These are phyloP conservation scores for Aspergillus caelatus DNA, from an alignment of 2,329 filamentous ascomycete genomes.

Conservation along the genomic window DNA sequence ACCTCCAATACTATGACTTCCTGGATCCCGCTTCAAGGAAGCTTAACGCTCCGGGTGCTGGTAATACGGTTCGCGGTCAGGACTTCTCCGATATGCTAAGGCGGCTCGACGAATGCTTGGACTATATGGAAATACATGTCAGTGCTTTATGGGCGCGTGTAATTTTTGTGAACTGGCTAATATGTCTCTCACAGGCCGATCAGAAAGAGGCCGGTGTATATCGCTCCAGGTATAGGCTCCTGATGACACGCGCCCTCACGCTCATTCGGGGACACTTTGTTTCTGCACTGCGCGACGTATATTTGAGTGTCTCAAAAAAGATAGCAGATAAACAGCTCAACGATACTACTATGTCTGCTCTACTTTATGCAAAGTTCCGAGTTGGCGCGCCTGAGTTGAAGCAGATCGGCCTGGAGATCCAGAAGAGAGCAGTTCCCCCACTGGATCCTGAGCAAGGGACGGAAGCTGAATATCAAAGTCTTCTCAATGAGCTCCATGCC, in stretches of 20 bases:
- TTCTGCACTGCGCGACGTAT: conserved; percentile 63
- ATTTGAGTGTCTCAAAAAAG: conserved; percentile 63
- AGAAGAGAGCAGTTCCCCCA: conserved; percentile 65
- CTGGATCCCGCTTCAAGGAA: conserved; percentile 87
- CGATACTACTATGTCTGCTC: conserved; percentile 70
- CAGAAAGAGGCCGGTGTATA: conserved; percentile 90
- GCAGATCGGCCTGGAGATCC: conserved; percentile 67
- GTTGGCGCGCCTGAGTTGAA: conserved; percentile 68
- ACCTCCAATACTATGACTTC: conserved; percentile 93
- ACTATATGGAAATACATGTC: conserved; percentile 88
- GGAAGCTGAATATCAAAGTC: conserved; percentile 66
- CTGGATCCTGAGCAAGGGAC: conserved; percentile 60
- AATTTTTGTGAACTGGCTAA: conserved; percentile 7
- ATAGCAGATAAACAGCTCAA: conserved; percentile 69
- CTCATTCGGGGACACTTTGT: conserved; percentile 69
- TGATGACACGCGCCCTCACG: conserved; percentile 71
- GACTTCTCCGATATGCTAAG: conserved; percentile 86
- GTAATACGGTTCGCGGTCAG: conserved; percentile 78
- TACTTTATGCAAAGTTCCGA: conserved; percentile 72
- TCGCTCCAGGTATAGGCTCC: conserved; percentile 79
- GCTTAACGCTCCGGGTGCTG: conserved; percentile 88
- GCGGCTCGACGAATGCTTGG: conserved; percentile 86
- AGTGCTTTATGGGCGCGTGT: conserved; percentile 30
- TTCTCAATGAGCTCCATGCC: conserved; percentile 67
- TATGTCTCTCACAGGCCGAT: conserved; percentile 58